phyloP scores from a whole-genome alignment of 495 filamentous ascomycete genomes.

The Hyphodiscus hymeniophilus region DNA sequence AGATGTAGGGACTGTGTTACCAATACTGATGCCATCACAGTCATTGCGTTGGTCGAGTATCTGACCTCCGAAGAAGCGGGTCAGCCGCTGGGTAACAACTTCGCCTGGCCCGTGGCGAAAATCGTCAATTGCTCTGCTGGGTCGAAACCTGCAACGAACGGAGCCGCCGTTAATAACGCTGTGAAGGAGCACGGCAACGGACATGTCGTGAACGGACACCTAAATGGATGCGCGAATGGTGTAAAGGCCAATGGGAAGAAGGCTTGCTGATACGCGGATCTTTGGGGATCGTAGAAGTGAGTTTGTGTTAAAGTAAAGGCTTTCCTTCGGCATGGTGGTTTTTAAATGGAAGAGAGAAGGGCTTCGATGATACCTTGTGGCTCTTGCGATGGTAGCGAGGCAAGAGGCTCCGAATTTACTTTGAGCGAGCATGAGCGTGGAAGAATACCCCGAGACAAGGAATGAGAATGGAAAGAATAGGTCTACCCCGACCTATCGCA shows the following conservation, averaged over 20 bases:
- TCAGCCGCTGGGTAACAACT: conserved; percentile 12
- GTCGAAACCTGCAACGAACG: not conserved
- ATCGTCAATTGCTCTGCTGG: conserved; percentile 5
- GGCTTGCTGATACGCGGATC: not conserved
- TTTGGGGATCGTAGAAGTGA: not conserved
- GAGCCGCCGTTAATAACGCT: not conserved
- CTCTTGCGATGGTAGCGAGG: too few relatives aligned
- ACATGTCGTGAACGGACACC: conserved; percentile 1
- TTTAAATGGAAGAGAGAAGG: too few relatives aligned
- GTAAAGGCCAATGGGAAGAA: not conserved
- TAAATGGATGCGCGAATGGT: not conserved
- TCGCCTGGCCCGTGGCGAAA: conserved; percentile 20
- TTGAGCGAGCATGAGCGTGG: too few relatives aligned
- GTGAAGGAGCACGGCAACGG: not conserved
- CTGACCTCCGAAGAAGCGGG: conserved; percentile 23
- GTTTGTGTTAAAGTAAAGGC: conserved; percentile 1
- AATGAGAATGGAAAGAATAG: too few relatives aligned
- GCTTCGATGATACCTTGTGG: too few relatives aligned
- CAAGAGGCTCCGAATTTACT: too few relatives aligned
- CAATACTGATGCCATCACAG: conserved; percentile 5
- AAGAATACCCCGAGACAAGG: too few relatives aligned
- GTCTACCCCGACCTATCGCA: too few relatives aligned
- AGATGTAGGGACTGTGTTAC: too few relatives aligned
- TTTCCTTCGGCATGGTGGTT: not conserved
- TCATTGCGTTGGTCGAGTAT: conserved; percentile 24